These are phyloP conservation scores for Ampelocalamus luodianensis DNA, from an alignment of 176 grass and related monocot genomes.

Conservation along the genomic window DNA sequence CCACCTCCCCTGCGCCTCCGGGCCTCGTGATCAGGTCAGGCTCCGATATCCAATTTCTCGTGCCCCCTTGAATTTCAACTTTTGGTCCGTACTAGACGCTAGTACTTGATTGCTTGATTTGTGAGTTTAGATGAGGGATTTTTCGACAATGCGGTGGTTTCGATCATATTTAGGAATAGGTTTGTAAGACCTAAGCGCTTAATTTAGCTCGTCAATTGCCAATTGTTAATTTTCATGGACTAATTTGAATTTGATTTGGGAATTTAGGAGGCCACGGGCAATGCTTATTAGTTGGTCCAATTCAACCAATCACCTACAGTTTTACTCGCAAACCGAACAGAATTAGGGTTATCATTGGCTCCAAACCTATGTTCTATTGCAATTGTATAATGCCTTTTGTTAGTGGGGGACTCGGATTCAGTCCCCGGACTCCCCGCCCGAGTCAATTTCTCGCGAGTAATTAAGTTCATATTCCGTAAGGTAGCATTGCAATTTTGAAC, in stretches of 20 bases:
- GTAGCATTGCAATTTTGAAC: background rate
- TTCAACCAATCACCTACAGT: background rate
- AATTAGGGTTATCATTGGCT: background rate
- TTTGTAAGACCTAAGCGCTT: background rate
- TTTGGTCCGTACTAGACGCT: background rate
- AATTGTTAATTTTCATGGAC: background rate
- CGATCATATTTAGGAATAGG: background rate
- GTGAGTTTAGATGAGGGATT: background rate
- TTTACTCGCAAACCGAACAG: background rate
- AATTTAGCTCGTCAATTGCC: background rate
- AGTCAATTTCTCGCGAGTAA: background rate
- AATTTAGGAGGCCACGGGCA: background rate
- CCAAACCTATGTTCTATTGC: background rate
- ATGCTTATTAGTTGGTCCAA: background rate
- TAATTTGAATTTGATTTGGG: background rate
- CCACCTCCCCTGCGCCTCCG: background rate
- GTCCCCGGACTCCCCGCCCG: background rate
- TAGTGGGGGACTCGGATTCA: conserved; percentile 21
- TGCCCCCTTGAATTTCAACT: too few relatives aligned
- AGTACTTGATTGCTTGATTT: background rate
- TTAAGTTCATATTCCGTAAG: background rate
- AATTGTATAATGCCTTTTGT: background rate
- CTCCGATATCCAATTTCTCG: background rate
- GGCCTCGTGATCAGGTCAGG: conserved; percentile 22
- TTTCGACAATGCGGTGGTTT: background rate